Evolutionary conservation across 345 rosid species (phyloP).

Genomic region (Mangifera indica): DNA sequence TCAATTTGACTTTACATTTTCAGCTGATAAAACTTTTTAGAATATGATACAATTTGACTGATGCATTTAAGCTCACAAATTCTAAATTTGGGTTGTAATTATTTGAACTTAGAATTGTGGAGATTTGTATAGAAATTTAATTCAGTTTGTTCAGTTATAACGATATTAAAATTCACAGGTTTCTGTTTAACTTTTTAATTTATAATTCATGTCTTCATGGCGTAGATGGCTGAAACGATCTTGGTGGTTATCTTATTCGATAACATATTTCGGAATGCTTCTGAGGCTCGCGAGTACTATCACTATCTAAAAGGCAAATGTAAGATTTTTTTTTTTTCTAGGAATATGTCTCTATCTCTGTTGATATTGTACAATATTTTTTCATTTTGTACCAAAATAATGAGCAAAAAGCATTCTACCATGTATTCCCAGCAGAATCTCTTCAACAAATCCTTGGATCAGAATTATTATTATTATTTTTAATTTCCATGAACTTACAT

Average conservation of each 20-base stretch:
- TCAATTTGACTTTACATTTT: too few species aligned
- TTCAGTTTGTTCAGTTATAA: too few species aligned
- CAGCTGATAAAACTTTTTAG: not conserved
- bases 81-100: not conserved
- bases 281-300: conserved; percentile 87
- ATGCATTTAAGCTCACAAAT: not conserved
- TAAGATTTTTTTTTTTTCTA: conserved; percentile 27
- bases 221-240: conserved; percentile 85
- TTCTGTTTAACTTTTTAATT: not conserved
- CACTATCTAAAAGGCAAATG: conserved; percentile 83
- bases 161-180: too few species aligned
- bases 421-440: not conserved
- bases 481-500: not conserved
- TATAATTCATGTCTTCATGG: conserved; percentile 1
- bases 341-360: not conserved
- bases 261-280: conserved; percentile 68
- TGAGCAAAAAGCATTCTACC: not conserved
- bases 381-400: not conserved
- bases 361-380: too few species aligned
- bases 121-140: not conserved
- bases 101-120: not conserved
- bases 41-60: not conserved
- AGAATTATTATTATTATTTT: not conserved
- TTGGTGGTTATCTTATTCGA: conserved; percentile 87
- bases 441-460: not conserved